Evolutionary conservation across 768 basidiomycete genomes (phyloP).

Genomic region (Suillus cothurnatus): DNA sequence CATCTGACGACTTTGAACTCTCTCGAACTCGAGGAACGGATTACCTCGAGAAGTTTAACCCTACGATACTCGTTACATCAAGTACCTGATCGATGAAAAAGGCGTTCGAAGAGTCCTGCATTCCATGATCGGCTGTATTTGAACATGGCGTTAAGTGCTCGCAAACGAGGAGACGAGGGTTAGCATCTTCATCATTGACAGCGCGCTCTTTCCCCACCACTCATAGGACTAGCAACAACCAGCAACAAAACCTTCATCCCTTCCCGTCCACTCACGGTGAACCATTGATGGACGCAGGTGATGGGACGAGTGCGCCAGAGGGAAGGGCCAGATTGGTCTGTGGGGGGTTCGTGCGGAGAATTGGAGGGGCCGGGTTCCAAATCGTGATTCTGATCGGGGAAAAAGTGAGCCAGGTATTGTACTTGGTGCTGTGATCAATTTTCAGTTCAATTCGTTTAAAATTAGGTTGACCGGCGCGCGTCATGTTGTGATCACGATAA

Average conservation of each 20-base stretch:
- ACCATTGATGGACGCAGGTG: slow-evolving; percentile 49
- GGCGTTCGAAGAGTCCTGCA: slow-evolving; percentile 61
- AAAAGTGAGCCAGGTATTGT: slow-evolving; percentile 84
- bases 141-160: slow-evolving; percentile 59
- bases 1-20: slow-evolving; percentile 91
- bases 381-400: slow-evolving; percentile 63
- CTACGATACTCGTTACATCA: slow-evolving; percentile 69
- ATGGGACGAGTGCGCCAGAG: slow-evolving; percentile 37
- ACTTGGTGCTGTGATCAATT: slow-evolving; percentile 9
- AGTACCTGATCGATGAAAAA: slow-evolving; percentile 78
- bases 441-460: slow-evolving; percentile 5
- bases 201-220: too few relatives aligned
- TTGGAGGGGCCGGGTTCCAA: slow-evolving; percentile 22
- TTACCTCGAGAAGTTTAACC: slow-evolving; percentile 75
- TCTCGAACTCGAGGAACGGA: slow-evolving; percentile 76
- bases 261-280: slow-evolving; percentile 41
- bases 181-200: slow-evolving; percentile 21
- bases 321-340: slow-evolving; percentile 23
- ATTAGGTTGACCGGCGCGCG: too few relatives aligned
- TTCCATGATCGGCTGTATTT: slow-evolving; percentile 94
- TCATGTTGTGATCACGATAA: too few relatives aligned
- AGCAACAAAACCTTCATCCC: slow-evolving; percentile 56
- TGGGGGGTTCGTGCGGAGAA: slow-evolving; percentile 10
- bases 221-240: slow-evolving; percentile 48
- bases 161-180: slow-evolving; percentile 63